These are phyloP conservation scores for Albizia julibrissin DNA, from an alignment of 306 rosid species.

Conservation along the genomic window DNA sequence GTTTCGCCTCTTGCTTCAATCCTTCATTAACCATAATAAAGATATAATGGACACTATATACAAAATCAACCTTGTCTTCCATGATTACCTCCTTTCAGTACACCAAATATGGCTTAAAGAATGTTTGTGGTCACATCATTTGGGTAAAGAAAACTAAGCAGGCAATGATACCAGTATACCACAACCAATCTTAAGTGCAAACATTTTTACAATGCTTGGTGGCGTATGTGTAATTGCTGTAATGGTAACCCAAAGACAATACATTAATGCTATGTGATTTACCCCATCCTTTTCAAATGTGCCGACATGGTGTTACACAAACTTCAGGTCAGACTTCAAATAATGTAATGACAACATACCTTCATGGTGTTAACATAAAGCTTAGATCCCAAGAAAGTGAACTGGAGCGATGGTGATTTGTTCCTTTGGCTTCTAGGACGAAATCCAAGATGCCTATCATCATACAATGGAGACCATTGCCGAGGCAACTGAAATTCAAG, in stretches of 20 bases:
- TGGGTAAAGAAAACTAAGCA: not conserved
- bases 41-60: not conserved
- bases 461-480: slow-evolving; percentile 64
- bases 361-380: slow-evolving; percentile 57
- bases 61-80: not conserved
- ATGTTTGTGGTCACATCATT: not conserved
- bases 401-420: slow-evolving; percentile 54
- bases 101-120: not conserved
- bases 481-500: slow-evolving; percentile 65
- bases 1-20: not conserved
- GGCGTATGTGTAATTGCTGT: not conserved
- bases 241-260: not conserved
- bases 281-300: not conserved
- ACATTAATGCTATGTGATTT: not conserved
- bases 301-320: not conserved
- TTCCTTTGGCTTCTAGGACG: slow-evolving; percentile 44
- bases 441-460: slow-evolving; percentile 47
- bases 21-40: not conserved
- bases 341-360: slow-evolving; percentile 39
- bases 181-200: not conserved
- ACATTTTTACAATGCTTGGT: not conserved
- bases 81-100: not conserved
- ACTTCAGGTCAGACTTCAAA: not conserved
- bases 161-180: not conserved
- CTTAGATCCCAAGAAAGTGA: slow-evolving; percentile 60